These are phyloP conservation scores for Talaromyces sp. DNA, from an alignment of 2,329 filamentous ascomycete genomes.

Conservation along the genomic window DNA sequence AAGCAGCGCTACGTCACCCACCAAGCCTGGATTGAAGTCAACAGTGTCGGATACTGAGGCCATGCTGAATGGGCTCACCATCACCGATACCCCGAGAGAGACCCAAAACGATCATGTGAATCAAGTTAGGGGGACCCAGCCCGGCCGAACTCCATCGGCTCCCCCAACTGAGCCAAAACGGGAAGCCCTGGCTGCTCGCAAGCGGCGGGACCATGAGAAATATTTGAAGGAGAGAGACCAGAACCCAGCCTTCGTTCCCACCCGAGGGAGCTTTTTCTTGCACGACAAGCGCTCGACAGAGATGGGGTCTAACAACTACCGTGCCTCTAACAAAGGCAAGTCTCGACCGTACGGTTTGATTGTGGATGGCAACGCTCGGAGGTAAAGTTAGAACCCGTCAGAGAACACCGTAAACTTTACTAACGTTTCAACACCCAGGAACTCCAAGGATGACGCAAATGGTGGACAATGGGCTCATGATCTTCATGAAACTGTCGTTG, in stretches of 20 bases:
- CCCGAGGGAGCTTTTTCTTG: constrained; percentile 94
- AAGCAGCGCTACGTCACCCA: constrained; percentile 36
- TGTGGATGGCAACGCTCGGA: constrained; percentile 45
- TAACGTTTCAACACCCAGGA: constrained; percentile 40
- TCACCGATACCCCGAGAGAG: constrained; percentile 47
- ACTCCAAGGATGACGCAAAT: constrained; percentile 55
- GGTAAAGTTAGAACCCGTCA: constrained; percentile 38
- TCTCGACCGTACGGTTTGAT: constrained; percentile 55
- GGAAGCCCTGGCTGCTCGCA: constrained; percentile 67
- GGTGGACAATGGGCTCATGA: constrained; percentile 89
- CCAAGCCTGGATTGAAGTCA: constrained; percentile 37
- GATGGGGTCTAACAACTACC: constrained; percentile 76
- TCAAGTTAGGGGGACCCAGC: constrained; percentile 29
- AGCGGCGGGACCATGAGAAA: constrained; percentile 85
- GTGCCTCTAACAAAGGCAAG: constrained; percentile 60
- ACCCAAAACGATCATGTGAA: constrained; percentile 56
- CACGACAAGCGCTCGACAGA: constrained; percentile 85
- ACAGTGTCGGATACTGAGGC: constrained; percentile 60
- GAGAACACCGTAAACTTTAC: constrained; percentile 6
- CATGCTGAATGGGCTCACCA: constrained; percentile 62
- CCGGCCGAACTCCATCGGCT: constrained; percentile 44
- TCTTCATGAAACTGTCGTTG: constrained; percentile 72
- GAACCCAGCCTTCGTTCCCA: constrained; percentile 91
- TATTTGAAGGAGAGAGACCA: constrained; percentile 85
- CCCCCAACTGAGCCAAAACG: constrained; percentile 43